Percentiles rank a stretch among this genome's conserved stretches.
Conservation (phyloP, 345 rosid species). For the Salix suchowensis region DNA sequence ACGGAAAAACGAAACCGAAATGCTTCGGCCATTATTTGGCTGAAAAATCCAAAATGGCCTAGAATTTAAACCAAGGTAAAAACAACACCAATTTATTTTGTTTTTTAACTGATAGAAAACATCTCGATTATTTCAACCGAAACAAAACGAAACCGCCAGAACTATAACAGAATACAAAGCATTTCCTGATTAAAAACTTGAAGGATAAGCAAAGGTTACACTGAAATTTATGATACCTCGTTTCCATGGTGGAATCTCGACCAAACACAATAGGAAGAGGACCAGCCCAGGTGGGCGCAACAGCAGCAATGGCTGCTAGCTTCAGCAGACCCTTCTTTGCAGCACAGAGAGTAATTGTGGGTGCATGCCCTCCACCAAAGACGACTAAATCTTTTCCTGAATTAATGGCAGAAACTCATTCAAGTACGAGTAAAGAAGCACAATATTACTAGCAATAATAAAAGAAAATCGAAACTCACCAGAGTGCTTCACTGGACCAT, state of each 20-base stretch:
- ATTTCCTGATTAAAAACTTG: neutral
- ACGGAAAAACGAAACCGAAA: no score
- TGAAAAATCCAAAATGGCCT: no score
- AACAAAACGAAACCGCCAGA: no score
- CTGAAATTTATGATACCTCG: conserved; percentile 44
- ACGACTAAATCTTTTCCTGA: conserved; percentile 56
- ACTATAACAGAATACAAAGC: neutral
- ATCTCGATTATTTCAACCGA: no score
- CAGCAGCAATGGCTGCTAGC: conserved; percentile 77
- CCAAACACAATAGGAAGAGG: conserved; percentile 91
- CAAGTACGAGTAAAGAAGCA: neutral
- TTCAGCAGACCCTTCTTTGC: conserved; percentile 66
- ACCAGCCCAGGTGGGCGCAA: conserved; percentile 95
- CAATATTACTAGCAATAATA: neutral
- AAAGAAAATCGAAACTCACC: conserved; percentile 28
- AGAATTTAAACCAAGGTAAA: no score
- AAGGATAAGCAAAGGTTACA: neutral
- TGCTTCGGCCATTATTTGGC: no score
- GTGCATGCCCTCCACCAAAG: conserved; percentile 91
- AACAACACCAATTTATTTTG: no score
- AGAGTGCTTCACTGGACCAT: conserved; percentile 55
- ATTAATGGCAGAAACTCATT: neutral
- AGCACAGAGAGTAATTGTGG: conserved; percentile 67
- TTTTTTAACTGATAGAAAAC: no score
- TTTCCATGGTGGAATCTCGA: conserved; percentile 78